Base-by-base conservation (phyloP, 139 green algal species). In the Nannochloris sp. region DNA sequence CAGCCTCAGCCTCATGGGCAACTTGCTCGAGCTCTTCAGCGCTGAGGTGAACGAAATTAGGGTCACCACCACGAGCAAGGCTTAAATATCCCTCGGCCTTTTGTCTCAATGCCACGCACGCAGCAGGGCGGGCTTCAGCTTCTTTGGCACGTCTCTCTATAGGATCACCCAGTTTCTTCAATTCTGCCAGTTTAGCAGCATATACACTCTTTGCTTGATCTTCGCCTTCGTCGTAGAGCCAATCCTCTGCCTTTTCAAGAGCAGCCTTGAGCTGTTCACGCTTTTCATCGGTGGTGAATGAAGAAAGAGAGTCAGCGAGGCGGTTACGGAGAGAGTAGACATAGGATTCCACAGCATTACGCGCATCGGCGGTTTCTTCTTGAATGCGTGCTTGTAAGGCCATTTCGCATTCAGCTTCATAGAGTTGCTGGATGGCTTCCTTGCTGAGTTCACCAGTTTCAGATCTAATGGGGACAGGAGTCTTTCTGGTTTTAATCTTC, bases 191-290 rank as follows among this genome's bases (percentile, higher is more conserved):
- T 80, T 97, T 97, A 15, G 72, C 73, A 25, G 86, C 61, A 70
- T 98, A 97, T 44, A 95, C 89, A 13, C 76, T 84, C 77, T 96
- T 97, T 39, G 64, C 86, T 73, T 87, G 80, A 70, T 98, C 89
- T 82, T 99, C 94, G 8, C 94, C 94, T 53, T 99, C 94, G 4
- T 98, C 94, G 55, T 99, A 99, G 73, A 99, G 80, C 94, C 94
- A 99, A 74, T 98, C 89, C 85, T 99, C 71, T 4, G 51, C 23
- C 10, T 70, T 7, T 27, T 81, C 65, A 42, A 98, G 87, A 71
- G 75, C 61, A 14, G 70, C 47, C 30, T 60, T 64, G 36, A 97
- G 76, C 23, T 66, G 47, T 56, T 82, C 70, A 42, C 74, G 79
- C 42, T 91, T 85, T 2, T 64, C 76, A 39, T 88, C 74, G 30